Evolutionary conservation across 2,329 filamentous ascomycete genomes (phyloP), one percentile per base, ranked within the genome.

Genomic region (Thielaviopsis euricoi): DNA sequence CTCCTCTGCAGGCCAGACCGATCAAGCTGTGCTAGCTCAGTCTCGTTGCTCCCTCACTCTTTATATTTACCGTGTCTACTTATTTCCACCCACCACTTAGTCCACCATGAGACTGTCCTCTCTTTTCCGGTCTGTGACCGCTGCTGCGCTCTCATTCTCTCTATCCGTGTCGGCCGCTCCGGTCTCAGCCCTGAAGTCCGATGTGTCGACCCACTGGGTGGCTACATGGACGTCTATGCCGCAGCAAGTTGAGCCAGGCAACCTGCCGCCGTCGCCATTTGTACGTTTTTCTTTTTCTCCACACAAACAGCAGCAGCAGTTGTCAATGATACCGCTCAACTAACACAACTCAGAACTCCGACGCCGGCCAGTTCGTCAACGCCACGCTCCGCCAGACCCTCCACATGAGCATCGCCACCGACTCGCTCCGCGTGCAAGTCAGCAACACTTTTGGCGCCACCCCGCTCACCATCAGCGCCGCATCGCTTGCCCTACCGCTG

Each of bases 181-280:
- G 7, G 23, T 52, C 2, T 26, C 50, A 5, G 21, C 19, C 21
- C n/a, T 17, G 50, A 23, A 19, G 5, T 15, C 23, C 1, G 50
- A 25, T 6, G 22, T 29, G 22, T 19, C 50, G 22, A 29, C 23
- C n/a, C 50, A 29, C 50, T 85, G 81, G 82, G 76, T 83, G 6
- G 75, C 79, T 61, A 80, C 77, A 1, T 86, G 82, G 82, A 77
- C 78, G 0, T 73, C 79, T 2, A 85, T 85, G 81, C 81, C 81
- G 0, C 81, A 85, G 65, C 69, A 83, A 48, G 80, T 80, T 1
- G 82, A 86, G 64, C 75, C 74, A 10, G 71, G 69, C 52, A 86
- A 85, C 62, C 71, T 86, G 21, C 82, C 82, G 10, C 76, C 77
- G 0, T 66, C 74, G 2, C 78, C 80, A 49, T 86, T 81, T 64